phyloP scores from a whole-genome alignment of 805 yeast species.

The Candida ficus region DNA sequence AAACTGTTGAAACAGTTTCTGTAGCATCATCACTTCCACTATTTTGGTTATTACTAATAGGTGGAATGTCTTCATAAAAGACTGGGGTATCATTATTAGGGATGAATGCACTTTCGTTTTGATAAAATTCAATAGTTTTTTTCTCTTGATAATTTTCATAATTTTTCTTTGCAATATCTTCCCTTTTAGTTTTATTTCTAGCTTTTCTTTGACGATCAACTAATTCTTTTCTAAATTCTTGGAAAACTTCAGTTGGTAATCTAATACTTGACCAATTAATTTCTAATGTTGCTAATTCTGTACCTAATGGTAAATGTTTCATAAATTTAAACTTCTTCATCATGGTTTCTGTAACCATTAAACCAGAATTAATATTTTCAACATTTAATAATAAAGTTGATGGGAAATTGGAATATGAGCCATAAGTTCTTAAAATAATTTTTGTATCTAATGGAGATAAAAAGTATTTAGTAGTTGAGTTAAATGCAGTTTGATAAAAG shows the following conservation, averaged over 20 bases:
- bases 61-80: constrained; percentile 5
- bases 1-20: constrained; percentile 44
- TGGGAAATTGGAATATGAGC: constrained; percentile 65
- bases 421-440: constrained; percentile 58
- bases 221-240: constrained; percentile 49
- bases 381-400: constrained; percentile 52
- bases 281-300: constrained; percentile 78
- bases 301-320: constrained; percentile 79
- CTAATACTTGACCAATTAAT: constrained; percentile 66
- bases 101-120: constrained; percentile 5
- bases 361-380: constrained; percentile 67
- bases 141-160: constrained; percentile 57
- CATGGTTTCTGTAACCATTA: constrained; percentile 52
- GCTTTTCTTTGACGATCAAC: constrained; percentile 49
- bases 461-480: constrained; percentile 59
- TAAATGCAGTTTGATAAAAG: constrained; percentile 76
- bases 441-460: constrained; percentile 77
- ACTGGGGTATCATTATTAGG: not conserved
- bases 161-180: constrained; percentile 52
- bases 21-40: constrained; percentile 9
- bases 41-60: constrained; percentile 23
- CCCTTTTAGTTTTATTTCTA: constrained; percentile 44
- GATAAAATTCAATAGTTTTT: constrained; percentile 51
- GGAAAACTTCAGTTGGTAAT: constrained; percentile 37
- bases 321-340: constrained; percentile 66